Evolutionary conservation across 2,329 filamentous ascomycete genomes (phyloP).

Genomic region (Septoria petroselini): DNA sequence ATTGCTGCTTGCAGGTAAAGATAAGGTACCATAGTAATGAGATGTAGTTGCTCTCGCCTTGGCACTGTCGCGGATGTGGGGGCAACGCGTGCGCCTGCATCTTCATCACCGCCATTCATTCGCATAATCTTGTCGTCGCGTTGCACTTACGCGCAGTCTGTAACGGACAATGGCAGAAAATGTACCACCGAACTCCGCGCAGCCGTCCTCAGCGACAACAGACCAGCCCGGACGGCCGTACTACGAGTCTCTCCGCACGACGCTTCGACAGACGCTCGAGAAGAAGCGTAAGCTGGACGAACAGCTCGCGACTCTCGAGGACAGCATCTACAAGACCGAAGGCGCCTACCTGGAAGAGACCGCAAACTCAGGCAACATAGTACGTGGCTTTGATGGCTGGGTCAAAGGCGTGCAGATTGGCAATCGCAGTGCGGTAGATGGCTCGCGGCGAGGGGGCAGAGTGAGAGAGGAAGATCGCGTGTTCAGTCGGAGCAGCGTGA

Average conservation of each 20-base stretch:
- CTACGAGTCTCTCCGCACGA: slow-evolving; percentile 68
- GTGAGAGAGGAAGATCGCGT: slow-evolving; percentile 69
- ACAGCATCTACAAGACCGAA: slow-evolving; percentile 79
- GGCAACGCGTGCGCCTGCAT: too few species aligned
- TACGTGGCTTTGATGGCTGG: slow-evolving; percentile 96
- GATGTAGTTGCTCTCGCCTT: too few species aligned
- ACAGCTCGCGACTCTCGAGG: slow-evolving; percentile 57
- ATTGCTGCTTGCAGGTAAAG: too few species aligned
- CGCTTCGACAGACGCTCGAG: slow-evolving; percentile 64
- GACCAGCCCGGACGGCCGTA: slow-evolving; percentile 55
- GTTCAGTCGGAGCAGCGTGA: slow-evolving; percentile 49
- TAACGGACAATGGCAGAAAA: slow-evolving; percentile 50
- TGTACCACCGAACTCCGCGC: slow-evolving; percentile 38
- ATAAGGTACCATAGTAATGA: too few species aligned
- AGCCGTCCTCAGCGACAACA: slow-evolving; percentile 34
- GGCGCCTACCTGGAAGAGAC: slow-evolving; percentile 87
- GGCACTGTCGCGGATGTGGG: too few species aligned
- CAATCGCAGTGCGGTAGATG: slow-evolving; percentile 46
- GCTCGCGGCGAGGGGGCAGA: slow-evolving; percentile 63
- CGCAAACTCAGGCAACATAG: slow-evolving; percentile 82
- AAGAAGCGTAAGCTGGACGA: slow-evolving; percentile 63
- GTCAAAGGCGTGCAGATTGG: slow-evolving; percentile 72
- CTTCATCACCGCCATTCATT: too few species aligned
- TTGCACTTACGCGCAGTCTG: neutral
- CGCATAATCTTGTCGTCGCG: neutral